Percentiles rank a stretch among this genome's conserved stretches.
Conservation (phyloP, 345 rosid species). For the Brassica cretica region DNA sequence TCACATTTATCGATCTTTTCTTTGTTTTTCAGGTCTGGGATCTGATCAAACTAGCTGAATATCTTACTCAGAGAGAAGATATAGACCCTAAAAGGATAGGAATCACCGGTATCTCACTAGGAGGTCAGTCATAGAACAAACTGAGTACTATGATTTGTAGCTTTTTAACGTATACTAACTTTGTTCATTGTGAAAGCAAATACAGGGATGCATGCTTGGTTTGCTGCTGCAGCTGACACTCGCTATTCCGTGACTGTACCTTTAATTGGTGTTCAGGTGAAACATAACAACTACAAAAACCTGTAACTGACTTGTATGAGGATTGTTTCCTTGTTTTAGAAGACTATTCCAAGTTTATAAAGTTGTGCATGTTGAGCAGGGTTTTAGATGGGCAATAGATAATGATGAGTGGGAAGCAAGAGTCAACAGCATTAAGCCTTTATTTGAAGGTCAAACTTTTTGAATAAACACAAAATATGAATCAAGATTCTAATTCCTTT, state of each 20-base stretch:
- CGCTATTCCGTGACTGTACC: conserved; percentile 73
- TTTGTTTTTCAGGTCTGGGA: conserved; percentile 69
- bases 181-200: conserved; percentile 17
- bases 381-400: conserved; percentile 86
- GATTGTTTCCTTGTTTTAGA: neutral
- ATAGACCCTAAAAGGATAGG: conserved; percentile 79
- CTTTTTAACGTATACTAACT: neutral
- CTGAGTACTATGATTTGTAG: neutral
- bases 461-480: neutral
- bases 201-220: conserved; percentile 97
- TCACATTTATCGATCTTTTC: neutral
- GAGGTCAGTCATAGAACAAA: conserved; percentile 59
- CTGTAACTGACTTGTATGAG: neutral
- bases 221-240: conserved; percentile 79
- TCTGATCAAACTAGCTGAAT: conserved; percentile 83
- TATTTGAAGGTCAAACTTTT: conserved; percentile 69
- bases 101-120: conserved; percentile 87
- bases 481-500: neutral
- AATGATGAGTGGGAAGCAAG: conserved; percentile 81
- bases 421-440: conserved; percentile 71
- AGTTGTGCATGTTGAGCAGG: conserved; percentile 45
- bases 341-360: neutral
- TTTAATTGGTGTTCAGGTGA: conserved; percentile 86
- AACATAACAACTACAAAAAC: neutral
- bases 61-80: conserved; percentile 72